Conservation (phyloP, 345 rosid genomes). For the Nasturtium officinale region DNA sequence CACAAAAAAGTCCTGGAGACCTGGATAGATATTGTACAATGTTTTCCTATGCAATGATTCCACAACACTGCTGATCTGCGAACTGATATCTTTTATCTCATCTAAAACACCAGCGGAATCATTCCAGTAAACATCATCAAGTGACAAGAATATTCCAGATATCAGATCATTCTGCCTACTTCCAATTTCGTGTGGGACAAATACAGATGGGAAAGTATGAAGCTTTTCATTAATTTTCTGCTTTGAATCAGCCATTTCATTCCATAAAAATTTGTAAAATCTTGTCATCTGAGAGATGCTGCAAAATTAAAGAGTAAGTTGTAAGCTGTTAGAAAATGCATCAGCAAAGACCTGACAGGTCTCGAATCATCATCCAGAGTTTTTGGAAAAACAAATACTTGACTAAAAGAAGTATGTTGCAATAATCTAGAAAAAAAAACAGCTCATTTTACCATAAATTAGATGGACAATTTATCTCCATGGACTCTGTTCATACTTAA, state of each 20-base stretch:
- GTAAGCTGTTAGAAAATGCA: conserved; percentile 24
- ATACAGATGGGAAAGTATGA: conserved; percentile 57
- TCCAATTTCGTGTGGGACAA: conserved; percentile 62
- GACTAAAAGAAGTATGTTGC: conserved; percentile 22
- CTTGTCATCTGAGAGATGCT: conserved; percentile 77
- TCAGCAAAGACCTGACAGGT: not conserved
- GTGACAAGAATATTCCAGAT: conserved; percentile 64
- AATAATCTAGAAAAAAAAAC: not conserved
- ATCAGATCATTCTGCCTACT: conserved; percentile 53
- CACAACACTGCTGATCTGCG: conserved; percentile 41
- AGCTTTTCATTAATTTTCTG: conserved; percentile 58
- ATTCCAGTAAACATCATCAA: conserved; percentile 76
- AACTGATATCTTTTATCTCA: conserved; percentile 51
- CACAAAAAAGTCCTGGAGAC: conserved; percentile 85
- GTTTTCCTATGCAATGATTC: conserved; percentile 54
- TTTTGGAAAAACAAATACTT: conserved; percentile 19
- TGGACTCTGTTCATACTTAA: not conserved
- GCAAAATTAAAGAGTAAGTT: conserved; percentile 44
- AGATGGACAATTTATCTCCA: conserved; percentile 12
- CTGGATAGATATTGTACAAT: conserved; percentile 70
- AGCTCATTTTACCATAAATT: not conserved
- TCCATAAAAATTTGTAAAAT: conserved; percentile 75
- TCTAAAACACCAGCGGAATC: conserved; percentile 73
- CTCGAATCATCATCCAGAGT: conserved; percentile 2
- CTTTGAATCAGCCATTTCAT: conserved; percentile 59